These are phyloP conservation scores for Tardiomyces digboiensis DNA, from an alignment of 1,139 yeast genomes.

Conservation along the genomic window DNA sequence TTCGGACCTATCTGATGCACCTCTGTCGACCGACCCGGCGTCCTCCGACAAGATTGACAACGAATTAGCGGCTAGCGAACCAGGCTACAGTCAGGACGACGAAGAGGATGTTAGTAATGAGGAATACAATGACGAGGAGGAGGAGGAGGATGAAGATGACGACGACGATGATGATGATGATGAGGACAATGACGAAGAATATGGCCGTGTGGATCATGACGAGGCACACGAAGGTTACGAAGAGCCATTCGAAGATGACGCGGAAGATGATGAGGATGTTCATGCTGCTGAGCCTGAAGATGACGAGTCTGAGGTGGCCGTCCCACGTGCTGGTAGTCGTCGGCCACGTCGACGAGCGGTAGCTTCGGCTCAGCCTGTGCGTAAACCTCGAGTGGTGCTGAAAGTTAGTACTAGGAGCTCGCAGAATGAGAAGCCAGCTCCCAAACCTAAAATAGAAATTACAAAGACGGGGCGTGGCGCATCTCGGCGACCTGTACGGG, in stretches of 20 bases:
- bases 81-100: constrained; percentile 8
- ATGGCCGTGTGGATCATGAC: constrained; percentile 6
- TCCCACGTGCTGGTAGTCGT: not conserved
- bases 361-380: not conserved
- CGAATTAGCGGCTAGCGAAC: constrained; percentile 1
- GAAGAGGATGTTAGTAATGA: constrained; percentile 5
- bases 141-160: constrained; percentile 8
- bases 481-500: too few relatives aligned
- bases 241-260: constrained; percentile 10
- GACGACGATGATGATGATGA: constrained; percentile 12
- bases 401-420: not conserved
- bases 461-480: too few relatives aligned
- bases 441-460: too few relatives aligned
- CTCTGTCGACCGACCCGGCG: constrained; percentile 5
- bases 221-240: constrained; percentile 11
- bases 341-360: not conserved
- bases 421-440: too few relatives aligned
- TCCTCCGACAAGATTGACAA: constrained; percentile 6
- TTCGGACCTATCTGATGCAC: constrained; percentile 10
- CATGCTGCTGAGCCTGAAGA: constrained; percentile 12
- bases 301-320: constrained; percentile 8
- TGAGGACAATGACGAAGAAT: constrained; percentile 13
- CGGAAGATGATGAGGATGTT: constrained; percentile 11
- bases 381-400: not conserved
- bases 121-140: constrained; percentile 4